Conservation (phyloP, 2,329 filamentous ascomycete genomes). For the Verticillium alfalfae region DNA sequence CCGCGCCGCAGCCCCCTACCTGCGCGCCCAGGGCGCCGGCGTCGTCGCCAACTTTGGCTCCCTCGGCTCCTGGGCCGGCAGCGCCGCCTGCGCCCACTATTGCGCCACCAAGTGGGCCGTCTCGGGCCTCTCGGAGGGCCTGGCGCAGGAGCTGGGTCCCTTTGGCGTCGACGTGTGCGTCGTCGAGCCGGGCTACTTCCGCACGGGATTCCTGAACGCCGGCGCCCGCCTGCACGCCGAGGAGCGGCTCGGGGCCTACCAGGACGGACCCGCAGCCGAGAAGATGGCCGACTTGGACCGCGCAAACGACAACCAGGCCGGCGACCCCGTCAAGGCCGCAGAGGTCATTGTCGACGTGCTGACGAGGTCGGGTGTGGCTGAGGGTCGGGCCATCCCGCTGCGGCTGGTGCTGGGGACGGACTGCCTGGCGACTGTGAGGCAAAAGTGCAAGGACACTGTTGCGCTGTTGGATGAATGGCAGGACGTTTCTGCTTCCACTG, state of each 20-base stretch:
- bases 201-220: slow-evolving; percentile 40
- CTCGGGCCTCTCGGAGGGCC: slow-evolving; percentile 36
- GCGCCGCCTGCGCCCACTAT: slow-evolving; percentile 30
- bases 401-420: slow-evolving; percentile 52
- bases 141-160: slow-evolving; percentile 34
- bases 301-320: slow-evolving; percentile 43
- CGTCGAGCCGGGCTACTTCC: slow-evolving; percentile 49
- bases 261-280: slow-evolving; percentile 20
- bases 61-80: slow-evolving; percentile 35
- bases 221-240: slow-evolving; percentile 19
- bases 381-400: slow-evolving; percentile 43
- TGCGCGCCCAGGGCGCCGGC: slow-evolving; percentile 29
- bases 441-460: slow-evolving; percentile 36
- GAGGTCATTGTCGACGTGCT: slow-evolving; percentile 50
- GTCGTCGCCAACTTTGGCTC: slow-evolving; percentile 41
- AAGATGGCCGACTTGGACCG: slow-evolving; percentile 21
- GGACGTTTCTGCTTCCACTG: slow-evolving; percentile 30
- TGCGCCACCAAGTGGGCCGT: slow-evolving; percentile 40
- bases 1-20: slow-evolving; percentile 39
- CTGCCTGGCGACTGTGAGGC: slow-evolving; percentile 30
- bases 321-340: slow-evolving; percentile 48
- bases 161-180: slow-evolving; percentile 36
- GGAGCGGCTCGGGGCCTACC: slow-evolving; percentile 24
- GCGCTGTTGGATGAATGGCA: slow-evolving; percentile 44
- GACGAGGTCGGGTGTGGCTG: slow-evolving; percentile 39